A percentile compares a stretch with the other conserved stretches of the same genome.
Evolutionary conservation across 1,139 yeast genomes (phyloP).

Genomic region (Candida anutae): DNA sequence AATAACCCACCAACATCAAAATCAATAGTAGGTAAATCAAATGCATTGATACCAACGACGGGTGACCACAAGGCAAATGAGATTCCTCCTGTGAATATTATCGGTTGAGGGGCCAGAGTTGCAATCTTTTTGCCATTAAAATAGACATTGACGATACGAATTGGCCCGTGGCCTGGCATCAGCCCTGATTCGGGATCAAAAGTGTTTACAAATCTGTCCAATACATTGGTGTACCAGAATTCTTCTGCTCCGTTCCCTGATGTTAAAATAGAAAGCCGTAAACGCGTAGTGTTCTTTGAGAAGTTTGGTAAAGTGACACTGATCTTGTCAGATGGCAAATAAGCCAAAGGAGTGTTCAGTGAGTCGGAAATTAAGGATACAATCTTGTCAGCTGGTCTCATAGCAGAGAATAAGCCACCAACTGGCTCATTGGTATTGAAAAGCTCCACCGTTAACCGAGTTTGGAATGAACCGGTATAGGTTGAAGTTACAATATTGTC

Average conservation of each 20-base stretch:
- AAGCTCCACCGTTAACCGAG: constrained; percentile 45
- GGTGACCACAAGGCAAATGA: constrained; percentile 78
- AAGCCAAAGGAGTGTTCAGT: constrained; percentile 19
- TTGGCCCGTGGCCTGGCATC: constrained; percentile 58
- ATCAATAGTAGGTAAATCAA: constrained; percentile 59
- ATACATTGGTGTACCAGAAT: constrained; percentile 68
- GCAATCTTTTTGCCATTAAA: constrained; percentile 43
- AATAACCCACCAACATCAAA: constrained; percentile 62
- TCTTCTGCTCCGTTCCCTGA: constrained; percentile 79
- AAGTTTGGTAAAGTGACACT: constrained; percentile 32
- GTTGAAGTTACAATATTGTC: constrained; percentile 55
- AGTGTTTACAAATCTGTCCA: constrained; percentile 26
- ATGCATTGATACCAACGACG: constrained; percentile 64
- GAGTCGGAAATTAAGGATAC: constrained; percentile 18
- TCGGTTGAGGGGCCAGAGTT: constrained; percentile 45
- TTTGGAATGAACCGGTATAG: constrained; percentile 55
- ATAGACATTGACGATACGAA: constrained; percentile 46
- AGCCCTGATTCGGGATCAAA: constrained; percentile 7
- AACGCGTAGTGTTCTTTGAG: constrained; percentile 46
- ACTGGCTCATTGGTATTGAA: constrained; percentile 22
- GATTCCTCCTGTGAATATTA: constrained; percentile 70
- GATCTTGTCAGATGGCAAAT: constrained; percentile 34
- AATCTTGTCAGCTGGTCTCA: constrained; percentile 25
- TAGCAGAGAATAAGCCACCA: constrained; percentile 12
- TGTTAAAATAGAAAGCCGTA: constrained; percentile 51